Evolutionary conservation across 208 protist genomes (phyloP).

Genomic region (Spongospora subterranea): DNA sequence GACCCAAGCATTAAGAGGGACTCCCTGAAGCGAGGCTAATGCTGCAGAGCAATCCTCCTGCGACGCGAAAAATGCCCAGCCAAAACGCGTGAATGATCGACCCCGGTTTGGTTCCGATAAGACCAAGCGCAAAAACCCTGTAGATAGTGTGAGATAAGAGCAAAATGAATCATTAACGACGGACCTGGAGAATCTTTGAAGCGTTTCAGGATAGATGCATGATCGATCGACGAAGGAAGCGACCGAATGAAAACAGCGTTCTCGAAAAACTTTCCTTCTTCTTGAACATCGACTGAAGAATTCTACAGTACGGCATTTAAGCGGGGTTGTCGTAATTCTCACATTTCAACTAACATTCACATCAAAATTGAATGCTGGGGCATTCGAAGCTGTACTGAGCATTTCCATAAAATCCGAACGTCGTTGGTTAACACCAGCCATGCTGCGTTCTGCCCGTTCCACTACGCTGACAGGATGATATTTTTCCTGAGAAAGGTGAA

Average conservation of each 20-base stretch:
- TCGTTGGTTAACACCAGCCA: not conserved
- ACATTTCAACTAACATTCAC: no score
- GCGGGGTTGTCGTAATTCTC: no score
- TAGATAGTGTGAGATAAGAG: not conserved
- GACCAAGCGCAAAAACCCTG: not conserved
- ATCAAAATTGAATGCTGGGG: not conserved
- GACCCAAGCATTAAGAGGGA: not conserved
- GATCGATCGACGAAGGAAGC: not conserved
- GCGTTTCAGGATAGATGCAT: not conserved
- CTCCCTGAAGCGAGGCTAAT: not conserved
- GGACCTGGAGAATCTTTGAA: not conserved
- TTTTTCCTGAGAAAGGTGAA: conserved; percentile 11
- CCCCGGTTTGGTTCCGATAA: conserved; percentile 3
- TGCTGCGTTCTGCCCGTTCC: not conserved
- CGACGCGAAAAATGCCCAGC: conserved; percentile 10
- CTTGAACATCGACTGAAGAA: not conserved
- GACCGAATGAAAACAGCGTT: conserved; percentile 40
- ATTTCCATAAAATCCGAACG: not conserved
- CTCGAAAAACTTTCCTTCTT: not conserved
- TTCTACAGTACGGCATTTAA: no score
- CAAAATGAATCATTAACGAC: not conserved
- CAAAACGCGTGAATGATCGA: conserved; percentile 12
- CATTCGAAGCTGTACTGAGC: not conserved
- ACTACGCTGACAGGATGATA: conserved; percentile 23
- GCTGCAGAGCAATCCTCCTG: not conserved